Conservation (phyloP, 2,329 filamentous ascomycete genomes). For the Neoarthrinium moseri region DNA sequence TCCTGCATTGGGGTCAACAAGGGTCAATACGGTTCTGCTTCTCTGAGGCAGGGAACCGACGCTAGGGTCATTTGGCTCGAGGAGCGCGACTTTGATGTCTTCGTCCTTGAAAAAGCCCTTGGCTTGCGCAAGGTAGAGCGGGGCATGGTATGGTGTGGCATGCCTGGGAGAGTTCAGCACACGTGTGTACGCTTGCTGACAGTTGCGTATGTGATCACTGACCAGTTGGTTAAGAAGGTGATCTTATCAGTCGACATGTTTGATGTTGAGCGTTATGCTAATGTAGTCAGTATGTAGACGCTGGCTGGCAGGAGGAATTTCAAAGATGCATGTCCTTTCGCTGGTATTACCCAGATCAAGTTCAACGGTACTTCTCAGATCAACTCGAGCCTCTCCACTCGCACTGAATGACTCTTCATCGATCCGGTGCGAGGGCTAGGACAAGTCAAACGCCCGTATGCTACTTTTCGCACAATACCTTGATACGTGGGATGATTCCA, state of each 20-base stretch:
- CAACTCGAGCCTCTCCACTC: slow-evolving; percentile 16
- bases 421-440: not conserved
- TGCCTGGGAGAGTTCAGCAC: slow-evolving; percentile 66
- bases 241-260: slow-evolving; percentile 82
- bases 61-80: slow-evolving; percentile 77
- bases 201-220: slow-evolving; percentile 28
- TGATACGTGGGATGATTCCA: slow-evolving; percentile 8
- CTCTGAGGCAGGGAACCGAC: too few relatives aligned
- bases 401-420: not conserved
- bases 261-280: slow-evolving; percentile 39
- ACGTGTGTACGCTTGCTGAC: slow-evolving; percentile 9
- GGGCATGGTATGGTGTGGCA: slow-evolving; percentile 78
- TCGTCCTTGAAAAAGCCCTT: slow-evolving; percentile 75
- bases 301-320: slow-evolving; percentile 27
- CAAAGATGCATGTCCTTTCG: slow-evolving; percentile 79
- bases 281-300: slow-evolving; percentile 1
- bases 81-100: slow-evolving; percentile 72
- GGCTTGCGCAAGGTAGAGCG: slow-evolving; percentile 73
- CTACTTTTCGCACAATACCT: slow-evolving; percentile 3
- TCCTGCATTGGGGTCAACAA: slow-evolving; percentile 42
- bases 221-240: slow-evolving; percentile 83
- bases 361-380: slow-evolving; percentile 80
- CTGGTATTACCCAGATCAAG: slow-evolving; percentile 88
- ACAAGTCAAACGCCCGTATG: slow-evolving; percentile 2
- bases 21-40: too few relatives aligned